Conservation (phyloP, 1,139 yeast genomes). For the Candida neerlandica region DNA sequence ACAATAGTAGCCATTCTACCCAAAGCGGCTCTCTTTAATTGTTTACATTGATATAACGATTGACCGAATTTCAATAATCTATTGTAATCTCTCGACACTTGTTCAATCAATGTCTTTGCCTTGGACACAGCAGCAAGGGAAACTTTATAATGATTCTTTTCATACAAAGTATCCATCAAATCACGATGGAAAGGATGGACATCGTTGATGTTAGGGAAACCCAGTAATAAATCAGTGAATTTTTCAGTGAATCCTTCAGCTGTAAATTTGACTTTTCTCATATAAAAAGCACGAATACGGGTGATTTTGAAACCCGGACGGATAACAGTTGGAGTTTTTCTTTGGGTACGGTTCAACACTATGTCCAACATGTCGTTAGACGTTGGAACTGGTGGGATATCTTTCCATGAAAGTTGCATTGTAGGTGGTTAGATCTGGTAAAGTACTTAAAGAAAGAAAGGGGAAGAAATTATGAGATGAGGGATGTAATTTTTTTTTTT, state of each 20-base stretch:
- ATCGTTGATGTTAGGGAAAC: constrained; percentile 96
- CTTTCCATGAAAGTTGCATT: constrained; percentile 98
- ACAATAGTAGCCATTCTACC: constrained; percentile 99
- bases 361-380: constrained; percentile 94
- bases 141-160: constrained; percentile 95
- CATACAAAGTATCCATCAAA: constrained; percentile 95
- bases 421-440: not conserved
- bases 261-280: constrained; percentile 95
- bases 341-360: constrained; percentile 93
- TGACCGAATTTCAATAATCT: constrained; percentile 95
- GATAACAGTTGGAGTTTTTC: constrained; percentile 97
- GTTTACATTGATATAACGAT: constrained; percentile 97
- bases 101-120: constrained; percentile 93
- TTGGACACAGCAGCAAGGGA: constrained; percentile 94
- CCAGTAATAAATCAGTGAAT: constrained; percentile 77
- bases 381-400: constrained; percentile 91
- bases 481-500: constrained; percentile 3
- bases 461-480: not conserved
- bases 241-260: constrained; percentile 96
- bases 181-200: constrained; percentile 98
- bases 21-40: constrained; percentile 94
- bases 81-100: constrained; percentile 92
- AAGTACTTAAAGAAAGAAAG: constrained; percentile 1
- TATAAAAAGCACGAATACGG: constrained; percentile 95
- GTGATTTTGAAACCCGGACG: constrained; percentile 96